phyloP scores from a whole-genome alignment of 192 early-diverging fungal species.

The Coemansia interrupta region DNA sequence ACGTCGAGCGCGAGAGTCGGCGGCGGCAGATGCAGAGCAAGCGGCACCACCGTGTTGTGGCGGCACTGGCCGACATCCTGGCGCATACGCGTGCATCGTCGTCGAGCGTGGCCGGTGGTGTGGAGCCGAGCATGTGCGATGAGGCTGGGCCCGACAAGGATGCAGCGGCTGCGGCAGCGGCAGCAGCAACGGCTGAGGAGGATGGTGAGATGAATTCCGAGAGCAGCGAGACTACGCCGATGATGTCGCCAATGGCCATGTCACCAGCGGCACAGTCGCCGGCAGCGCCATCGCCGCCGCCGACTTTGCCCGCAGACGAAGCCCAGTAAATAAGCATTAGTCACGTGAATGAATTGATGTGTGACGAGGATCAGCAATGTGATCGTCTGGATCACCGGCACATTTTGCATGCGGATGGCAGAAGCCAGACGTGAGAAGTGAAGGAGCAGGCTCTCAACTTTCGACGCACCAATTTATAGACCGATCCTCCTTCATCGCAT shows the following conservation, averaged over 20 bases:
- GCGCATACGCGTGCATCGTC: conserved; percentile 20
- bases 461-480: too few relatives aligned
- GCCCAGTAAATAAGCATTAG: neutral
- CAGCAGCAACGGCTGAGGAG: neutral
- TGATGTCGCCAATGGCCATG: conserved; percentile 8
- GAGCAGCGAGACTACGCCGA: conserved; percentile 17
- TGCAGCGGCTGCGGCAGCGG: conserved; percentile 2
- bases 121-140: conserved; percentile 15
- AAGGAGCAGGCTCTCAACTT: neutral
- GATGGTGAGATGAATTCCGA: neutral
- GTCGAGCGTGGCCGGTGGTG: conserved; percentile 33
- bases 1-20: conserved; percentile 45
- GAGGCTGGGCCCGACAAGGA: conserved; percentile 7
- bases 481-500: neutral
- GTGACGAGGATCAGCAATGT: too few relatives aligned
- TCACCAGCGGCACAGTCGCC: neutral
- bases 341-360: neutral
- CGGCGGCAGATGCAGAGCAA: conserved; percentile 48
- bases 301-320: neutral
- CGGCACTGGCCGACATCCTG: conserved; percentile 43
- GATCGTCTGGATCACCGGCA: too few relatives aligned
- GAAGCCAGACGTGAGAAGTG: neutral
- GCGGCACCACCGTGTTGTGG: conserved; percentile 34
- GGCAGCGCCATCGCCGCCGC: neutral
- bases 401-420: neutral